Evolutionary conservation across 2,329 filamentous ascomycete species (phyloP), one percentile per base, ranked within the genome.

Genomic region (Cladophialophora psammophila): DNA sequence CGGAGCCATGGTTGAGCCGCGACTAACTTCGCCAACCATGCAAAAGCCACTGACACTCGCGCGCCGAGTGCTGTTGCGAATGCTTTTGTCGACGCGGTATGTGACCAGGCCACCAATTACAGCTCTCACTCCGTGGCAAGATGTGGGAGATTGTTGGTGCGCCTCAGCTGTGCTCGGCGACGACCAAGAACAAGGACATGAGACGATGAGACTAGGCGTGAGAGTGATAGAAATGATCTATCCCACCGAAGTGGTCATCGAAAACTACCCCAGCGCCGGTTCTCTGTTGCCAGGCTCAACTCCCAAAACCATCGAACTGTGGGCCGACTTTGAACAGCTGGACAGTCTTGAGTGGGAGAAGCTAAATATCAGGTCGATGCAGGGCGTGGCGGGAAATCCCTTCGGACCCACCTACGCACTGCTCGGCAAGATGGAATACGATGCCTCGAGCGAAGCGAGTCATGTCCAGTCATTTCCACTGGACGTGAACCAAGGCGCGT

Each of bases 61-160:
- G 5, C 64, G 73, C 54, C 63, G 73, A 65, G 13, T 74, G 63
- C 63, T 72, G 12, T 67, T 72, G 10, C 57, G 65, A n/a, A 53
- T 69, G n/a, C 20, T 68, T 6, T 65, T 69, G 20, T 42, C 68
- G 26, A 62, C 63, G 15, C 55, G 64, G n/a, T 69, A 69, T 42
- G 42, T 70, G 26, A 58, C 64, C 60, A 60, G 54, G 20, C 79
- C 83, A 0, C 83, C 85, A 0, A 74, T 80, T n/a, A 77, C 83
- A 0, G 92, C 91, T 0, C 82, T 97, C 1, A 76, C 79, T 1
- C 79, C 82, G 3, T 97, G 94, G 93, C 82, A 88, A 9, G 91
- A 96, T 57, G 85, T 90, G 38, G 92, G 91, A 20, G 91, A 98
- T 69, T 96, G 93, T 78, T 98, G 93, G 91, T 98, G 94, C 77